Conservation (phyloP, 2,329 filamentous ascomycete genomes). For the Colletotrichum sp. region DNA sequence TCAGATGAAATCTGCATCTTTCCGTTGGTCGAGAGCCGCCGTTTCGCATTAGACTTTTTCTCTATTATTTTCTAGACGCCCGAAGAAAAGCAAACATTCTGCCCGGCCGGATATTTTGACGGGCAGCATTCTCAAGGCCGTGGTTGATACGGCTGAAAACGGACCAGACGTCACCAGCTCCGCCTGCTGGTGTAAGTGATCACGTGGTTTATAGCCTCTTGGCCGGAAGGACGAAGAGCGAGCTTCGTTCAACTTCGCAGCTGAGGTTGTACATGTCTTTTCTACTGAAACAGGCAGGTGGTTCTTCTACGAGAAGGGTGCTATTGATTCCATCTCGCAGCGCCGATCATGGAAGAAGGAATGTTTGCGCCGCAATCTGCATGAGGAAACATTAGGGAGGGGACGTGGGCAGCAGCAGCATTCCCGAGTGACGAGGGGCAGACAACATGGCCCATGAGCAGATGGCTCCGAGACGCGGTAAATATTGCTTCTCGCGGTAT, state of each 20-base stretch:
- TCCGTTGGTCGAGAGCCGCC: neutral
- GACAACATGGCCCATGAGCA: neutral
- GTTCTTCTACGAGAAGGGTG: neutral
- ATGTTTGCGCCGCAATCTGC: neutral
- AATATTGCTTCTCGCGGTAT: neutral
- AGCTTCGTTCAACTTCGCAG: neutral
- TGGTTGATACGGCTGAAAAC: neutral
- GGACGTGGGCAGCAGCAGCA: neutral
- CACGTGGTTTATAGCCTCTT: neutral
- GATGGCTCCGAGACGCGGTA: neutral
- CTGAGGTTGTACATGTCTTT: neutral
- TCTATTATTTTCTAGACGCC: neutral
- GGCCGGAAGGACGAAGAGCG: neutral
- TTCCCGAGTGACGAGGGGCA: neutral
- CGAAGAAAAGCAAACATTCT: neutral
- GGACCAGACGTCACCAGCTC: neutral
- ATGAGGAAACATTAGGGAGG: neutral
- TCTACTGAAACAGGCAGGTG: neutral
- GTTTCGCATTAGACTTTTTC: neutral
- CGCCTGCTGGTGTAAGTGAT: neutral
- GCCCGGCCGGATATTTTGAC: neutral
- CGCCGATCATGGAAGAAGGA: neutral
- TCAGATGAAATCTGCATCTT: conserved; percentile 5
- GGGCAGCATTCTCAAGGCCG: neutral
- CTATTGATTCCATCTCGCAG: neutral